These are phyloP conservation scores for Eucalyptus melliodora DNA, from an alignment of 345 rosid genomes.

Conservation along the genomic window DNA sequence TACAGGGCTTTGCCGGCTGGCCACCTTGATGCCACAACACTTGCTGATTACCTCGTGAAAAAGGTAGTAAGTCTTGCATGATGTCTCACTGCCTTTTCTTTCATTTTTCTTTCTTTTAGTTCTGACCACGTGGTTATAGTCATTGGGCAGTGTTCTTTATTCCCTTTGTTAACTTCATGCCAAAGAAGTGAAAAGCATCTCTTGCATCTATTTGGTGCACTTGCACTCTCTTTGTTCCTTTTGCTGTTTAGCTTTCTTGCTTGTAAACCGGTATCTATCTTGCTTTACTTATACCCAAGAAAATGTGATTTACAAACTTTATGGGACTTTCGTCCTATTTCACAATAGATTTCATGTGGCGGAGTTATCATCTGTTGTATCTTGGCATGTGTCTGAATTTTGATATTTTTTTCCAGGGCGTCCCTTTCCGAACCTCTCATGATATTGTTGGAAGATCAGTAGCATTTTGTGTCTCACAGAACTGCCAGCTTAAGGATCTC, in stretches of 20 bases:
- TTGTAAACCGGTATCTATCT: background rate
- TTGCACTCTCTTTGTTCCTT: background rate
- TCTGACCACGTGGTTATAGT: background rate
- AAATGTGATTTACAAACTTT: background rate
- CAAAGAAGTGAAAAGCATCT: background rate
- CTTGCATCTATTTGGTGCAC: background rate
- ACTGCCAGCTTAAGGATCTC: slow-evolving; percentile 67
- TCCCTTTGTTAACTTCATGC: background rate
- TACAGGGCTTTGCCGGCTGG: slow-evolving; percentile 79
- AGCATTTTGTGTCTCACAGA: slow-evolving; percentile 59
- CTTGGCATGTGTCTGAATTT: background rate
- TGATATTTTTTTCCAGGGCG: slow-evolving; percentile 36
- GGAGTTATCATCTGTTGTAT: background rate
- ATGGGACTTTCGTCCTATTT: background rate
- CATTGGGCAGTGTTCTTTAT: background rate
- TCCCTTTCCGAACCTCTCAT: slow-evolving; percentile 92
- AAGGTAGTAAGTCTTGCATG: slow-evolving; percentile 47
- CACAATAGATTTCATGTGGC: background rate
- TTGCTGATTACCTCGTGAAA: slow-evolving; percentile 88
- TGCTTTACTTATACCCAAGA: background rate
- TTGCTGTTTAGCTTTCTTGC: background rate
- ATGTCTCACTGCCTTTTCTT: background rate
- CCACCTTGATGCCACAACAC: slow-evolving; percentile 90
- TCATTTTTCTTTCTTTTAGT: background rate
- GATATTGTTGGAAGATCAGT: slow-evolving; percentile 87